These are phyloP conservation scores for Petunia hybrid DNA, from an alignment of 305 asterid species.

Conservation along the genomic window DNA sequence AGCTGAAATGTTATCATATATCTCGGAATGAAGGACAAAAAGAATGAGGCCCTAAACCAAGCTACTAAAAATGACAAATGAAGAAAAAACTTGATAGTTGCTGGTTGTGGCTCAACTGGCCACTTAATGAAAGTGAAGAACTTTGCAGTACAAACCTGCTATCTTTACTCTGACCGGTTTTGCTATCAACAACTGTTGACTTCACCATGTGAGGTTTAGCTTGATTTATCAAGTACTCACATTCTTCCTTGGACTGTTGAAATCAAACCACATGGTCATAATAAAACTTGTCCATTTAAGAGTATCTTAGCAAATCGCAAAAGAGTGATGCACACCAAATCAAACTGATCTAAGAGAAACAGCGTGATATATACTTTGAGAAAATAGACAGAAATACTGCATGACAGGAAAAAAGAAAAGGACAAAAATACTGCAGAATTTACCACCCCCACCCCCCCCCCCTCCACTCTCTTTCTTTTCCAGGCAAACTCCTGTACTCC, in stretches of 20 bases:
- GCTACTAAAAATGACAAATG: not conserved
- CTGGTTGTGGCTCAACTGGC: not conserved
- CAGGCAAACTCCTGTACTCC: no score
- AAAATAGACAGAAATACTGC: not conserved
- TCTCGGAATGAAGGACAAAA: not conserved
- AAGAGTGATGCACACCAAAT: not conserved
- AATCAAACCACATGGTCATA: constrained; percentile 20
- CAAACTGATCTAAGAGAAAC: not conserved
- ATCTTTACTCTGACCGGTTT: constrained; percentile 79
- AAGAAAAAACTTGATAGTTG: not conserved
- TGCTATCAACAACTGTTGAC: constrained; percentile 83
- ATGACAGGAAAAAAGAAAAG: not conserved
- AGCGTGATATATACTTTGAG: not conserved
- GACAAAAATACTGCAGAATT: not conserved
- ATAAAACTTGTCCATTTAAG: constrained; percentile 5
- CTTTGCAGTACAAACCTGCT: constrained; percentile 63
- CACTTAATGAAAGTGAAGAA: not conserved
- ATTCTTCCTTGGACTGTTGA: constrained; percentile 77
- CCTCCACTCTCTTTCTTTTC: no score
- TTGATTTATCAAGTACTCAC: constrained; percentile 71
- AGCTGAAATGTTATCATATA: not conserved
- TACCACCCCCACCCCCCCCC: not conserved
- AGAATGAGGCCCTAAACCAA: not conserved
- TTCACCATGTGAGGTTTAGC: constrained; percentile 80
- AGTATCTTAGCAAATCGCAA: not conserved